Conservation (phyloP, 371 early-diverging fungal species). For the Mortierella sp. region DNA sequence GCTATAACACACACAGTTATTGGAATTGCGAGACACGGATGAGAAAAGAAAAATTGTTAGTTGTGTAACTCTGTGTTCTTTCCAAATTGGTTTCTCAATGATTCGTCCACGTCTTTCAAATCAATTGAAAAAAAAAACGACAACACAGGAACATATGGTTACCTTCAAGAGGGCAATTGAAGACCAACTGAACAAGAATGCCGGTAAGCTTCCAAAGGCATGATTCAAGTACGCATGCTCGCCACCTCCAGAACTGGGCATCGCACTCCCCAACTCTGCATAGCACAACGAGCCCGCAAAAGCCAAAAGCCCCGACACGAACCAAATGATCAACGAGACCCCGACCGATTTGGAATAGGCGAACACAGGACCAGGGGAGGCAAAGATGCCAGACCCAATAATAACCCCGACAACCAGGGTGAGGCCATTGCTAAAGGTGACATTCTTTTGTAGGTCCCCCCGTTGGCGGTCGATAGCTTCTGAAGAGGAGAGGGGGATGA, state of each 20-base stretch:
- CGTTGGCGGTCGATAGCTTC: constrained; percentile 70
- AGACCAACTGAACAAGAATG: constrained; percentile 88
- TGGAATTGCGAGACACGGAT: constrained; percentile 14
- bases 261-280: constrained; percentile 90
- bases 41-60: not conserved
- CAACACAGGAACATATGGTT: not conserved
- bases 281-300: constrained; percentile 84
- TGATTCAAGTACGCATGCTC: constrained; percentile 87
- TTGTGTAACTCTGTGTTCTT: not conserved
- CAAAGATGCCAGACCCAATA: constrained; percentile 91
- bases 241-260: constrained; percentile 87
- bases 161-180: constrained; percentile 76
- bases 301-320: constrained; percentile 81
- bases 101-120: constrained; percentile 2
- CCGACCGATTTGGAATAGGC: constrained; percentile 83
- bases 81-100: not conserved
- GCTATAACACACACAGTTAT: constrained; percentile 52
- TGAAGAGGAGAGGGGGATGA: constrained; percentile 64
- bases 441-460: constrained; percentile 74
- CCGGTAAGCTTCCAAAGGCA: constrained; percentile 82
- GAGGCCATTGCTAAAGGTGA: constrained; percentile 78
- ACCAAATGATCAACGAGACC: constrained; percentile 85
- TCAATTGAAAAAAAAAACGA: not conserved
- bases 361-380: constrained; percentile 88
- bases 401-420: constrained; percentile 84